A percentile compares a stretch with the other conserved stretches of the same genome.
phyloP scores from a whole-genome alignment of 1,139 yeast genomes.

The Nakaseomyces uthaithaninus region DNA sequence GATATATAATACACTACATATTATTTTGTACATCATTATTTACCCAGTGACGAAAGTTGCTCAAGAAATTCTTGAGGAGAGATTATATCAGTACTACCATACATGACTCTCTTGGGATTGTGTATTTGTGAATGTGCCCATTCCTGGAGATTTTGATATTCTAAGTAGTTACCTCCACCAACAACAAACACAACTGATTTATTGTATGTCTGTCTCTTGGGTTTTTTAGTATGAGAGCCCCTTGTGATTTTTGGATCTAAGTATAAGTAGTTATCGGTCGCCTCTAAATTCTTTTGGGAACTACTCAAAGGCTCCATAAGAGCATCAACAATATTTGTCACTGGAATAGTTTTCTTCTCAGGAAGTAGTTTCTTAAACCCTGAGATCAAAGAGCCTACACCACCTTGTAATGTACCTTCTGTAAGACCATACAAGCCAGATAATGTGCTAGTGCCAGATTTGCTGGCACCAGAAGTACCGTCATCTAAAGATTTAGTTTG shows the following conservation, averaged over 20 bases:
- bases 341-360: constrained; percentile 76
- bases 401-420: constrained; percentile 71
- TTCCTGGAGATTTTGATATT: constrained; percentile 88
- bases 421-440: constrained; percentile 73
- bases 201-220: constrained; percentile 71
- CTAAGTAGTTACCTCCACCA: constrained; percentile 94
- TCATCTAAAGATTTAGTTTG: constrained; percentile 31
- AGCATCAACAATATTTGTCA: constrained; percentile 84
- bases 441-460: constrained; percentile 42
- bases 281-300: constrained; percentile 48
- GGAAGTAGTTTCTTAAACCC: constrained; percentile 85
- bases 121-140: constrained; percentile 50
- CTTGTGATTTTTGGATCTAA: constrained; percentile 81
- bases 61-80: constrained; percentile 69
- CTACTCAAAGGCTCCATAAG: constrained; percentile 75
- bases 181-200: constrained; percentile 85
- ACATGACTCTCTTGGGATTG: constrained; percentile 46
- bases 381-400: constrained; percentile 78
- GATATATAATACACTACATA: constrained; percentile 8
- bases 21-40: not conserved
- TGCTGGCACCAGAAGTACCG: constrained; percentile 14
- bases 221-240: constrained; percentile 84
- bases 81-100: constrained; percentile 78
- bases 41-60: constrained; percentile 41
- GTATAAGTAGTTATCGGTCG: constrained; percentile 83